A percentile compares a stretch with the other conserved stretches of the same genome.
Evolutionary conservation across 768 basidiomycete genomes (phyloP).

Genomic region (Artomyces pyxidatus): DNA sequence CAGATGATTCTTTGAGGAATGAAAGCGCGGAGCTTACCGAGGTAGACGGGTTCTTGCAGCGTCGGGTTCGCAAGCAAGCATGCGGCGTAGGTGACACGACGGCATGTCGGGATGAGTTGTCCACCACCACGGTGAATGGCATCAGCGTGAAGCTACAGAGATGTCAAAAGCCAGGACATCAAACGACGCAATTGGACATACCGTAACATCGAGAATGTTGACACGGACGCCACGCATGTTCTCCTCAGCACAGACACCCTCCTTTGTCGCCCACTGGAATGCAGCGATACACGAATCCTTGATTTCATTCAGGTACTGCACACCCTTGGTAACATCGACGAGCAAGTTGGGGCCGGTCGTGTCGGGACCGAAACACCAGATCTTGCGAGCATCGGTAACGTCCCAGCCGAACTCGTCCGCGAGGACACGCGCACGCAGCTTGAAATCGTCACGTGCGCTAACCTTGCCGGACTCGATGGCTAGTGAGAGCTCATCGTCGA

Average conservation of each 20-base stretch:
- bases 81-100: conserved; percentile 94
- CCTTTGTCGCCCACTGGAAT: conserved; percentile 99
- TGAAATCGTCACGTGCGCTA: conserved; percentile 94
- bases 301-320: conserved; percentile 99
- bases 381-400: conserved; percentile 98
- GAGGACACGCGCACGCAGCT: conserved; percentile 87
- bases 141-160: conserved; percentile 81
- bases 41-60: conserved; percentile 95
- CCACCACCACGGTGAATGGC: conserved; percentile 99
- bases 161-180: conserved; percentile 2
- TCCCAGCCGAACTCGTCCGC: conserved; percentile 98
- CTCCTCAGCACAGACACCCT: conserved; percentile 94
- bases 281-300: conserved; percentile 99
- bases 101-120: conserved; percentile 94
- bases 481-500: conserved; percentile 89
- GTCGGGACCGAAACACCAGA: conserved; percentile 99
- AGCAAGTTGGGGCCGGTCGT: conserved; percentile 95
- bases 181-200: conserved; percentile 28
- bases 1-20: conserved; percentile 1
- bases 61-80: conserved; percentile 84
- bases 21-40: conserved; percentile 42
- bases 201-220: conserved; percentile 94
- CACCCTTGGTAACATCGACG: conserved; percentile 98
- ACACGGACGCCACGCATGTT: conserved; percentile 97
- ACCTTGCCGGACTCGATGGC: conserved; percentile 88